phyloP scores from a whole-genome alignment of 306 rosid species.

The Corylus americana region DNA sequence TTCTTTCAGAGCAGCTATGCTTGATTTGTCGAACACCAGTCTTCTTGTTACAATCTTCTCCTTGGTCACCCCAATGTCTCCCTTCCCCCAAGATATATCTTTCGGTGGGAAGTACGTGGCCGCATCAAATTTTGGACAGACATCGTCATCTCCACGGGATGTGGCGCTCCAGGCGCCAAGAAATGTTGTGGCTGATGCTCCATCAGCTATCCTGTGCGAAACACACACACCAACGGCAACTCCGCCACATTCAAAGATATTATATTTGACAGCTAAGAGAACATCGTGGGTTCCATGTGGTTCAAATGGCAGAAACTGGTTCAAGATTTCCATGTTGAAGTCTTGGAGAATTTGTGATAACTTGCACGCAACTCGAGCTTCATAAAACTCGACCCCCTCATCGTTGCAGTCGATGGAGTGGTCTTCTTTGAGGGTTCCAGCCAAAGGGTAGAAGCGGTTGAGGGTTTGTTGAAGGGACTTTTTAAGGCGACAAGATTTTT shows the following conservation, averaged over 20 bases:
- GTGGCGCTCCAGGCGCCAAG: slow-evolving; percentile 16
- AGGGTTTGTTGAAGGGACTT: too few species aligned
- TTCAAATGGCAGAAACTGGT: too few species aligned
- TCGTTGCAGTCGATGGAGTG: too few species aligned
- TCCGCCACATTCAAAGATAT: slow-evolving; percentile 16
- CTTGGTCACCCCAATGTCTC: background rate
- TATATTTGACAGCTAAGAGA: slow-evolving; percentile 8
- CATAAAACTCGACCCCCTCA: too few species aligned
- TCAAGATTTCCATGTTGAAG: too few species aligned
- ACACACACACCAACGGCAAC: slow-evolving; percentile 22
- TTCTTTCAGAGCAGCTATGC: background rate
- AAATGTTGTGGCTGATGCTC: background rate
- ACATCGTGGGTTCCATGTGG: too few species aligned
- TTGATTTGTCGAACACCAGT: background rate
- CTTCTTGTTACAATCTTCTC: background rate
- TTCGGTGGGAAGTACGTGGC: background rate
- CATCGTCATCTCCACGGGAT: background rate
- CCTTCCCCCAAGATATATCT: background rate
- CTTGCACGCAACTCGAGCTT: too few species aligned
- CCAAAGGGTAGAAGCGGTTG: too few species aligned
- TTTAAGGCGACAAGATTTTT: too few species aligned
- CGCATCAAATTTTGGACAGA: background rate
- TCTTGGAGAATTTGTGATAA: too few species aligned
- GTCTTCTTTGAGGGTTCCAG: too few species aligned
- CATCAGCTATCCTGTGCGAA: slow-evolving; percentile 30